Base-by-base conservation (phyloP, 768 basidiomycete species). In the Trametes elegans region DNA sequence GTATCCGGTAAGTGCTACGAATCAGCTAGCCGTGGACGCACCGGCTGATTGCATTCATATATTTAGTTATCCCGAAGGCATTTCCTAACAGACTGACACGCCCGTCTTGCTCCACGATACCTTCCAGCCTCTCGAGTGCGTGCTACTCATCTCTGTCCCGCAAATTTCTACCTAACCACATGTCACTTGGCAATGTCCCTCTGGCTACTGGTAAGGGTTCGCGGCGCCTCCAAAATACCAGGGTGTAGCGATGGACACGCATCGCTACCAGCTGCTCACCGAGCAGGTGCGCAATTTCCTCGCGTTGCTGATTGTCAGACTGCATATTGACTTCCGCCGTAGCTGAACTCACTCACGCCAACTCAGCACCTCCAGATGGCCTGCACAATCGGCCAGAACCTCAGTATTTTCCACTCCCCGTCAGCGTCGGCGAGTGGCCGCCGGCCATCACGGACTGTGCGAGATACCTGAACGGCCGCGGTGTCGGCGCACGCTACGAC, bases 341-440 rank as follows among this genome's bases (percentile, higher is more conserved):
- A 84, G 79, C n/a, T n/a, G 75, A 73, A 0, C 77, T 80, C 51
- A 69, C 71, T 24, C 74, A 75, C 68, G 71, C 71, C 41, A 60
- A 81, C 48, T 62, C 69, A 84, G 46, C 88, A 90, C 62, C 87
- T 91, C 35, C 58, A 70, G 43, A 64, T 76, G 2, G 87, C 85
- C 4, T 93, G 90, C 63, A 59, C 59, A 43, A 67, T 72, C 31
- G 74, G n/a, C n/a, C n/a, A n/a, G n/a, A n/a, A n/a, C 71, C 11
- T 70, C 73, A 9, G n/a, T n/a, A n/a, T n/a, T n/a, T n/a, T n/a
- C n/a, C n/a, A n/a, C n/a, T n/a, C n/a, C n/a, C n/a, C n/a, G n/a
- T 82, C 14, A 76, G 93, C 39, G 90, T 93, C 23, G 93, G 93
- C 36, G 93, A 97, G 73, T 97, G 90, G 85, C 84, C 88, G 1